phyloP scores from a whole-genome alignment of 2,329 filamentous ascomycete species.

The Drechslerella stenobrocha region DNA sequence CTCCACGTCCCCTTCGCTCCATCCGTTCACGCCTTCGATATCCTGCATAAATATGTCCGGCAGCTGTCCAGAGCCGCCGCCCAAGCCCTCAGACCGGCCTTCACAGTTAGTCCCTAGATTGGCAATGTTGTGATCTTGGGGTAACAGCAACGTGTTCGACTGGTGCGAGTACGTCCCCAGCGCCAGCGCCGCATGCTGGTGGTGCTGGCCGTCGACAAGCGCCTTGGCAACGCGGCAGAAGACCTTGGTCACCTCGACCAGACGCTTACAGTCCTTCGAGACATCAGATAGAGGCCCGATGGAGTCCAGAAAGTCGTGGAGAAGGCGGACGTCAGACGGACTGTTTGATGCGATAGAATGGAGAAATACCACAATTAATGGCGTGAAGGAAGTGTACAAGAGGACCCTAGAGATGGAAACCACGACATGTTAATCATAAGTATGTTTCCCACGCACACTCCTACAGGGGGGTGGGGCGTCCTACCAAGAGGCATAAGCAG shows the following conservation, averaged over 20 bases:
- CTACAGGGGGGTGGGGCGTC: background rate
- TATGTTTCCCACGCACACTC: background rate
- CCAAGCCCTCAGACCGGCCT: background rate
- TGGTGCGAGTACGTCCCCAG: constrained; percentile 39
- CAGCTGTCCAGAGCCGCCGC: constrained; percentile 13
- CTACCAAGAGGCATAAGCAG: constrained; percentile 40
- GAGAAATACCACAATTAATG: constrained; percentile 40
- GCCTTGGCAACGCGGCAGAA: constrained; percentile 45
- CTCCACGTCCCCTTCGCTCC: constrained; percentile 41
- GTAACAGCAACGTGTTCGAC: constrained; percentile 37
- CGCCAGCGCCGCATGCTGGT: constrained; percentile 13
- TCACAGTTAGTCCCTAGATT: constrained; percentile 13
- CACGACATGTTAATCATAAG: background rate
- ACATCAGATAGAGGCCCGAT: constrained; percentile 38
- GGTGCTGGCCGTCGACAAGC: constrained; percentile 23
- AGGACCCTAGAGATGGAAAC: constrained; percentile 16
- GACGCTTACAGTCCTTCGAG: constrained; percentile 25
- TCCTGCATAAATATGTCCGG: constrained; percentile 48
- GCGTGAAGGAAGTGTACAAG: constrained; percentile 45
- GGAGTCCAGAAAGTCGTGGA: constrained; percentile 43
- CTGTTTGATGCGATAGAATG: constrained; percentile 39
- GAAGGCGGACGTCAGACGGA: constrained; percentile 28
- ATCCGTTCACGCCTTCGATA: constrained; percentile 35
- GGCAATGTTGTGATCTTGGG: constrained; percentile 34
- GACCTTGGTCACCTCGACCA: constrained; percentile 35